These are phyloP conservation scores for Panicum hallii DNA, from an alignment of 202 grass and related monocot species.

Conservation along the genomic window DNA sequence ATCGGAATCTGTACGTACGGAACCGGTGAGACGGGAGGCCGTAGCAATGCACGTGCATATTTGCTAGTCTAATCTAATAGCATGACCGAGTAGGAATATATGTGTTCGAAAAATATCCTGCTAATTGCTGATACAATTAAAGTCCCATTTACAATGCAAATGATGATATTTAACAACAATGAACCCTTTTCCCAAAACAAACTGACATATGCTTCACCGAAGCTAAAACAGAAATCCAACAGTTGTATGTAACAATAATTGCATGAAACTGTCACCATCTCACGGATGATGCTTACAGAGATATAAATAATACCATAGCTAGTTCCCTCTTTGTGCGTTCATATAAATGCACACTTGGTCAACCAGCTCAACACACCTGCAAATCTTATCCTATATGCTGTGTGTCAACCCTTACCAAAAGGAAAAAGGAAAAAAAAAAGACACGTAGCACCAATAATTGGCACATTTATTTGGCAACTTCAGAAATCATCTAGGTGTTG, in stretches of 20 bases:
- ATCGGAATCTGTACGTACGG: no score
- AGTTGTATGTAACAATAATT: background rate
- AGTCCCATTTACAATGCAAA: background rate
- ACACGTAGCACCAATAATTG: conserved; percentile 5
- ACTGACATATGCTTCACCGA: background rate
- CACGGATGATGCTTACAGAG: background rate
- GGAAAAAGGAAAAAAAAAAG: background rate
- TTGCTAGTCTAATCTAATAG: background rate
- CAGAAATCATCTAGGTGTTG: background rate
- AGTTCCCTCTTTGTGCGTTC: conserved; percentile 16
- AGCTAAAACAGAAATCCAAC: background rate
- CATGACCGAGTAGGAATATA: background rate
- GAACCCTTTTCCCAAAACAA: background rate
- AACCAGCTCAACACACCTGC: background rate
- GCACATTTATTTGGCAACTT: background rate
- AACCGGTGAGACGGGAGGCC: no score
- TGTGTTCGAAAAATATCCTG: background rate
- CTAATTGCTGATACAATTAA: background rate
- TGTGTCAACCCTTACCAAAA: background rate
- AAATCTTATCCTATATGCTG: conserved; percentile 24
- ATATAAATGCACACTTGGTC: conserved; percentile 7
- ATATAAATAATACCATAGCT: background rate
- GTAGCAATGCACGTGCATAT: no score
- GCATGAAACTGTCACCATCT: background rate
- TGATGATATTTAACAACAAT: background rate